Evolutionary conservation across 345 rosid genomes (phyloP), one percentile per base, ranked within the genome.

Genomic region (Salix viminalis): DNA sequence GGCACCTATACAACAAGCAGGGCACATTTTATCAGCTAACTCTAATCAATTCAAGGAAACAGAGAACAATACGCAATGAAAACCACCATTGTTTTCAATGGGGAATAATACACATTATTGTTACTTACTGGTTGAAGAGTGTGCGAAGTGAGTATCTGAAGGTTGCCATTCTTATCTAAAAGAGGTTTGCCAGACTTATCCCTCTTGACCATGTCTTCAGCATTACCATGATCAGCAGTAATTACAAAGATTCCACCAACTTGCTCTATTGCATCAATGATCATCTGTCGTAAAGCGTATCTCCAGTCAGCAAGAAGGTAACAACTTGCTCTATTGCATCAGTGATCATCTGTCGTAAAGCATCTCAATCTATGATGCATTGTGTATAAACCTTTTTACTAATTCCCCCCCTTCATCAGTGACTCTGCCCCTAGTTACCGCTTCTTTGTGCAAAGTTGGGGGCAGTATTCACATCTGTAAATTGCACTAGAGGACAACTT

Each of bases 181-280:
- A 61, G 65, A 37, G 99, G 99, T 82, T 90, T 81, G 4, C 97
- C 99, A 28, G 92, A 75, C 73, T 95, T 95, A 79, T 89, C 88
- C 74, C 97, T 90, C 89, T 96, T 93, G 12, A 90, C 99, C 97
- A 96, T 96, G 84, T 93, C 99, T 87, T 96, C 98, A 4, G 98
- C 97, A 75, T 96, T 96, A 58, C 98, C 98, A 62, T 96, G 99
- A 89, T 96, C 99, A 26, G 98, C 99, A 71, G 99, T 96, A 48
- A 96, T 88, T 23, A 96, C 91, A 76, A 87, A 96, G 52, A 96
- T 93, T 37, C 99, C 98, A 48, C 95, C 94, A 71, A 91, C 99
- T 84, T 90, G 82, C 83, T 93, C 92, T 16, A 96, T 68, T 0
- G 99, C 88, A 79, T 96, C 97, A 6, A 96, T 82, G 79, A 93